A percentile compares a stretch with the other conserved stretches of the same genome.
These are phyloP conservation scores for Tremella fuciformis DNA, from an alignment of 768 basidiomycete genomes.

Conservation along the genomic window DNA sequence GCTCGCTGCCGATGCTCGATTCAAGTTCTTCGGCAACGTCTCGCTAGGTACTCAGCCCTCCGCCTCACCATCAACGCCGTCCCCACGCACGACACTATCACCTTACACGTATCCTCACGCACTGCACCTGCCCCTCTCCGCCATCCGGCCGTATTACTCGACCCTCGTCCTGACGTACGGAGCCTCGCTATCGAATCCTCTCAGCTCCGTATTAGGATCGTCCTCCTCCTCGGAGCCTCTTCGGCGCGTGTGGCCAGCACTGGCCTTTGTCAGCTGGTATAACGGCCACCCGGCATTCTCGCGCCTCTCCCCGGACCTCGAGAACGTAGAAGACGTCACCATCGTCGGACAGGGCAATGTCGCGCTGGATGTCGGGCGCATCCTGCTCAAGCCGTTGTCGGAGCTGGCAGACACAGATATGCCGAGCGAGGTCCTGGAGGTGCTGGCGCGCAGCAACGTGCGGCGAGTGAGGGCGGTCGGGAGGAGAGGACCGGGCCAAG, in stretches of 20 bases:
- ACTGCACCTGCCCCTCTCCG: conserved; percentile 60
- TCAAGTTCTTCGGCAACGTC: conserved; percentile 89
- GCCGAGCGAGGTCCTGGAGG: conserved; percentile 68
- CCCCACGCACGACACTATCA: conserved; percentile 27
- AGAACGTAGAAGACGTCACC: conserved; percentile 65
- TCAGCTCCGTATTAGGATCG: conserved; percentile 56
- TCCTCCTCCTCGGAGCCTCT: conserved; percentile 54
- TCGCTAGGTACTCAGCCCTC: conserved; percentile 44
- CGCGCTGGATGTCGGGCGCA: conserved; percentile 84
- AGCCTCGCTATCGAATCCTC: conserved; percentile 63
- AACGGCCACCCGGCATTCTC: conserved; percentile 45
- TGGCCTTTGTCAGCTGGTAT: conserved; percentile 77
- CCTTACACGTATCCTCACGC: conserved; percentile 59
- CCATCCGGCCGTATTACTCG: conserved; percentile 70
- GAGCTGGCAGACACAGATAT: conserved; percentile 71
- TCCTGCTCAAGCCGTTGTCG: conserved; percentile 71
- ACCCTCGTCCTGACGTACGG: conserved; percentile 85
- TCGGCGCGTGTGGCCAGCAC: conserved; percentile 64
- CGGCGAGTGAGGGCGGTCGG: conserved; percentile 78
- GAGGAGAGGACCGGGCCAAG: conserved; percentile 81
- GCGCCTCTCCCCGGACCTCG: conserved; percentile 63
- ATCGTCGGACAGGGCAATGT: conserved; percentile 95
- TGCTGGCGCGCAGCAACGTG: conserved; percentile 63
- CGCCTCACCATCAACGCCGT: conserved; percentile 16
- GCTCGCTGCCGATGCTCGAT: conserved; percentile 71